Conservation (phyloP, 495 filamentous ascomycete species). For the Lepraria neglecta region DNA sequence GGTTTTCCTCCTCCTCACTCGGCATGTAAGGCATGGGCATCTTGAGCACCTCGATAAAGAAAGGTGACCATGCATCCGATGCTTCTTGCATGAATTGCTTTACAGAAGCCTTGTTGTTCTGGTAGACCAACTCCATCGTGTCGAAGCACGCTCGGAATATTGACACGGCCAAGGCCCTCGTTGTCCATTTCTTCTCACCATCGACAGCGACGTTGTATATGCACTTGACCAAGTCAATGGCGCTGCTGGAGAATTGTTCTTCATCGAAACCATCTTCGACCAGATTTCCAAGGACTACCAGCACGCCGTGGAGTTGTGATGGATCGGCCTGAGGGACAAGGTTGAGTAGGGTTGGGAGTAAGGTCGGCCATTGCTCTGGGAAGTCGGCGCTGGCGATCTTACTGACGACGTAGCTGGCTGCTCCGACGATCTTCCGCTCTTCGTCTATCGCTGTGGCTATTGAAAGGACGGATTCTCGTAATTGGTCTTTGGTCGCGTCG, state of each 20-base stretch:
- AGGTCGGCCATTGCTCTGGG: constrained; percentile 83
- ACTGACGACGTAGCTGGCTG: constrained; percentile 85
- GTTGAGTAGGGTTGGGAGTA: constrained; percentile 73
- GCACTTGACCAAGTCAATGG: constrained; percentile 71
- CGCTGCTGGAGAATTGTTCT: constrained; percentile 85
- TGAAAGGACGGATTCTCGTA: constrained; percentile 63
- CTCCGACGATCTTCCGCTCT: constrained; percentile 77
- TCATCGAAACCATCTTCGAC: constrained; percentile 90
- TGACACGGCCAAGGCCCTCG: constrained; percentile 76
- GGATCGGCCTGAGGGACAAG: constrained; percentile 67
- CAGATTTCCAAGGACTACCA: constrained; percentile 80
- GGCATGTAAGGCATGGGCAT: constrained; percentile 60
- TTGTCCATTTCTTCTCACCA: constrained; percentile 59
- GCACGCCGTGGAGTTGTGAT: constrained; percentile 75
- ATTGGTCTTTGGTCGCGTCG: constrained; percentile 64
- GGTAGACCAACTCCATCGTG: constrained; percentile 90
- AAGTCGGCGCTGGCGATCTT: constrained; percentile 94
- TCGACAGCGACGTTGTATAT: constrained; percentile 77
- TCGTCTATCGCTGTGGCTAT: constrained; percentile 69
- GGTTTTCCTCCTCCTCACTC: constrained; percentile 49
- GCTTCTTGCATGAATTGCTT: constrained; percentile 83
- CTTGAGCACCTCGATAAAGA: constrained; percentile 70
- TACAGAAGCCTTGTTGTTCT: constrained; percentile 77
- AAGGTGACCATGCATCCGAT: constrained; percentile 75
- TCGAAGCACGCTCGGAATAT: constrained; percentile 90